These are phyloP conservation scores for Xylariaceae sp. DNA, from an alignment of 2,329 filamentous ascomycete species.

Conservation along the genomic window DNA sequence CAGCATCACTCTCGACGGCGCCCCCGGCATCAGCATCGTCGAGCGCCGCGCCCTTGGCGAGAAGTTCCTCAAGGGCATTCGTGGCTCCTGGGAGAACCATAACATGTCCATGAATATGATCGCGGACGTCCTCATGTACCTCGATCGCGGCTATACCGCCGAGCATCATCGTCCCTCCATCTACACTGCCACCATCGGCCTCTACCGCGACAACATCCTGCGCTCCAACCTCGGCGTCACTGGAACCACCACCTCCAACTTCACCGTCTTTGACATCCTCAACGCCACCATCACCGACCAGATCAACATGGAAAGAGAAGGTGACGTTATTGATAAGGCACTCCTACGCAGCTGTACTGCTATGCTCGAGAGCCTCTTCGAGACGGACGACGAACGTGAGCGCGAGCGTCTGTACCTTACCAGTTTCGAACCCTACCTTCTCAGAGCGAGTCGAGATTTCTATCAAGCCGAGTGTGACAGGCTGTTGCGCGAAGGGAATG, in stretches of 20 bases:
- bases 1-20: constrained; percentile 54
- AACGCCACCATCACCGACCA: constrained; percentile 83
- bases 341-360: constrained; percentile 78
- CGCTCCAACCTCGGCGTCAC: constrained; percentile 49
- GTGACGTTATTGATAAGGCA: constrained; percentile 80
- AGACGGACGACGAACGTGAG: constrained; percentile 73
- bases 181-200: constrained; percentile 76
- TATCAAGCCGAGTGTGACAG: constrained; percentile 72
- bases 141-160: constrained; percentile 79
- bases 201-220: constrained; percentile 85
- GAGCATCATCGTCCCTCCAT: constrained; percentile 72
- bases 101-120: constrained; percentile 94
- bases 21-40: constrained; percentile 60
- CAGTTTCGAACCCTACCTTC: constrained; percentile 74
- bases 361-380: constrained; percentile 88
- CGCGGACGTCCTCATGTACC: constrained; percentile 94
- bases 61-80: constrained; percentile 72
- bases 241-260: constrained; percentile 38
- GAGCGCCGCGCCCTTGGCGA: constrained; percentile 80
- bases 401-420: constrained; percentile 78
- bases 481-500: constrained; percentile 73
- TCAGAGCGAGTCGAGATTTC: constrained; percentile 66
- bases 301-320: constrained; percentile 86
- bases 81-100: constrained; percentile 81
- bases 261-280: constrained; percentile 67